A percentile compares a stretch with the other conserved stretches of the same genome.
These are phyloP conservation scores for Allantophomopsis cytisporea DNA, from an alignment of 2,329 filamentous ascomycete genomes.

Conservation along the genomic window DNA sequence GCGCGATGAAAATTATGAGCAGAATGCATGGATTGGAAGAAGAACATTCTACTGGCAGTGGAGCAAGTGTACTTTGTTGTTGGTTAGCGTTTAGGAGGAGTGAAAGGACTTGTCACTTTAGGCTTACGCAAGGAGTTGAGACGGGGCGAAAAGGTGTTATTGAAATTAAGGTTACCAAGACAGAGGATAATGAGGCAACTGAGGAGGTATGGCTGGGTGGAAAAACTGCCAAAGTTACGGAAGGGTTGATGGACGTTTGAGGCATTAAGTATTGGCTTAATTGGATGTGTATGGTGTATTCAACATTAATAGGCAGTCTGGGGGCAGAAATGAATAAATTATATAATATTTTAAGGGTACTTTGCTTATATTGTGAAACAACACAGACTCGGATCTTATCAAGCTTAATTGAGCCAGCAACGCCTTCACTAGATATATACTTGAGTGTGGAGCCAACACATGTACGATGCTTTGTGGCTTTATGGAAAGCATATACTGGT, in stretches of 20 bases:
- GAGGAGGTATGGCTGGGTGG: constrained; percentile 7
- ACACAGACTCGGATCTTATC: no score
- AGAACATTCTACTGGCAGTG: constrained; percentile 50
- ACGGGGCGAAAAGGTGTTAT: constrained; percentile 31
- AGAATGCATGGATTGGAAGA: constrained; percentile 44
- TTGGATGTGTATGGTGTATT: no score
- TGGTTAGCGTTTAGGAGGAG: constrained; percentile 34
- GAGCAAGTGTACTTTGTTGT: constrained; percentile 38
- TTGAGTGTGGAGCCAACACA: no score
- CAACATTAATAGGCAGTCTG: no score
- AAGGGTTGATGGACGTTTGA: constrained; percentile 8
- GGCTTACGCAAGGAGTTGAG: constrained; percentile 50
- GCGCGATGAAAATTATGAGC: constrained; percentile 16
- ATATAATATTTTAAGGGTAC: no score
- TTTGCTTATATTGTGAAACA: no score
- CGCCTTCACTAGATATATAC: no score
- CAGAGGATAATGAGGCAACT: constrained; percentile 2
- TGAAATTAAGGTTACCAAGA: constrained; percentile 4
- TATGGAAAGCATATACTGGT: no score
- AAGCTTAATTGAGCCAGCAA: no score
- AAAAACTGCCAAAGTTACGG: constrained; percentile 8
- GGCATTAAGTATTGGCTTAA: not conserved
- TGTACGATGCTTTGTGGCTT: no score
- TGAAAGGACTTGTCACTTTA: no score
- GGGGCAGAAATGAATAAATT: no score